Base-by-base conservation (phyloP, 768 basidiomycete species). In the Leccinum rimulosum region DNA sequence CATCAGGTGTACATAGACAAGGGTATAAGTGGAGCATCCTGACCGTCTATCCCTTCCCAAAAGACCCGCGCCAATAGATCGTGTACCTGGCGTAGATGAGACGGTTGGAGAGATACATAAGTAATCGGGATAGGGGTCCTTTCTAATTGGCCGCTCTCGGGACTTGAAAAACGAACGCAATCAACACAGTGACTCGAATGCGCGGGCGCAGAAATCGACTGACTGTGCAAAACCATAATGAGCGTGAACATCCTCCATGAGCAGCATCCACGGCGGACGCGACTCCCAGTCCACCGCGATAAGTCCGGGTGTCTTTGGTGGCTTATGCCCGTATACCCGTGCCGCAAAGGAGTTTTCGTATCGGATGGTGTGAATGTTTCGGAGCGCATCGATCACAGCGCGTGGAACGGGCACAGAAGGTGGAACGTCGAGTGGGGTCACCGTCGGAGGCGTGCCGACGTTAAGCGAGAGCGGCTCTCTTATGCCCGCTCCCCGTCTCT, bases 31-130 rank as follows among this genome's bases (percentile, higher is more conserved):
- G 27, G 50, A 9, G 28, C 11, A 35, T 47, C 60, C 79, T 53
- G 57, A 90, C 91, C 84, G 68, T 90, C 80, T 45, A 93, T 87
- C 14, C 88, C 90, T 10, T 81, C 74, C 91, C 91, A 93, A 69
- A 93, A 93, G 0, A 78, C 80, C 11, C 85, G 78, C 51, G 78
- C 73, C 45, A 93, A 74, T 3, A 93, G 73, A 50, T 88, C 88
- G 59, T 93, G 88, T 15, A 92, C 81, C 68, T 92, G 90, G 50
- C 73, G 73, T 6, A 93, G 70, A 69, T 93, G 89, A 43, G 67
- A 77, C 14, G 74, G 61, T 54, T 83, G 82, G 12, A 93, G 79
- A 31, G 81, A 79, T 17, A 79, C 77, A 60, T 91, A 93, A 6
- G 77, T 77, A 58, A 93, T 86, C 2, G 89, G 85, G 3, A 79